Evolutionary conservation across 805 yeast genomes (phyloP), one percentile per base, ranked within the genome.

Genomic region (Cyberlindnera meyerae): DNA sequence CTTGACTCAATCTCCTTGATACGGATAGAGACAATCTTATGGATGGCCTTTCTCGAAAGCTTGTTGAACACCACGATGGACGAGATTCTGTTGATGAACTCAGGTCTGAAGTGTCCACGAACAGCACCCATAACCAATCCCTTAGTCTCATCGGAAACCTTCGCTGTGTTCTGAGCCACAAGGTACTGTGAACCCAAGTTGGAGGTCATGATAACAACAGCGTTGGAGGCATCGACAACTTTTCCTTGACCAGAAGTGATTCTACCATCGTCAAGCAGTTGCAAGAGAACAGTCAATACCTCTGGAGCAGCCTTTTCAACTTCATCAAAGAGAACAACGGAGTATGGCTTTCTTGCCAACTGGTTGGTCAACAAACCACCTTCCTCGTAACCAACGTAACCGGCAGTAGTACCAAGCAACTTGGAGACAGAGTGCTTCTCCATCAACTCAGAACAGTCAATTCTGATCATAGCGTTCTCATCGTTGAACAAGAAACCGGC

Each of bases 231-330:
- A 65, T 89, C 89, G 52, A 93, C 82, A 26, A 87, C 78, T 54
- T 90, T 89, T 57, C 98, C 98, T 56, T 84, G 87, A 36, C 95
- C 86, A 13, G 96, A 83, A 12, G 97, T 87, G 44, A 93, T 79
- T 63, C 96, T 79, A 57, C 98, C 98, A 63, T 93, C 98, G 56
- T 93, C 98, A 43, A 93, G 69, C 66, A 93, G 77, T 63, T 93
- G 98, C 49, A 93, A 71, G 54, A 93, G 70, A 15, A 93, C 82
- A 8, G 96, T 93, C 57, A 90, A 70, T 2, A 93, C 98, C 60
- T 90, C 97, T 2, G 98, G 98, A 6, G 96, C 96, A 13, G 98
- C 98, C 64, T 93, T 93, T 59, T 93, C 98, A 39, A 93, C 96
- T 66, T 93, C 98, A 64, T 93, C 98, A 56, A 93, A 93, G 44